Evolutionary conservation across 257 asterid species (phyloP).

Genomic region (Solanum microdontum): DNA sequence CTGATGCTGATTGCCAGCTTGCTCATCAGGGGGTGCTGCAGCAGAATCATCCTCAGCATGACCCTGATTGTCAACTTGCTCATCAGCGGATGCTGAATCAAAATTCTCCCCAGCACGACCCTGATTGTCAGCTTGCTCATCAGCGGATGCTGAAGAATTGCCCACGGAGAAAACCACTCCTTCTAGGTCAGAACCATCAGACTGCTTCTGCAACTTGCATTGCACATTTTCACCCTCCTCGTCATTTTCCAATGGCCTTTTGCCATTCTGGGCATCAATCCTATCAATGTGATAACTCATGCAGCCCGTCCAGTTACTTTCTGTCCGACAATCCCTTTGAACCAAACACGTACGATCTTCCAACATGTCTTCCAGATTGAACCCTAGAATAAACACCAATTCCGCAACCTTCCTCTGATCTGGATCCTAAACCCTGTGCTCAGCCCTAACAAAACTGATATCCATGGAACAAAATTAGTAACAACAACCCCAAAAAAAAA

Average conservation of each 20-base stretch:
- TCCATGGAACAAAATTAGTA: conserved; percentile 20
- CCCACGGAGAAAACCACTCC: conserved; percentile 22
- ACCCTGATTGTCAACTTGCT: neutral
- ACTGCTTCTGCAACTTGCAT: conserved; percentile 37
- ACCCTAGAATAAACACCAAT: conserved; percentile 17
- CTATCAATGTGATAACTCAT: conserved; percentile 44
- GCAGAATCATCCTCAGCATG: neutral
- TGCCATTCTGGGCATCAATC: conserved; percentile 30
- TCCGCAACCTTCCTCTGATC: neutral
- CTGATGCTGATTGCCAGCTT: neutral
- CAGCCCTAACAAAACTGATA: conserved; percentile 9
- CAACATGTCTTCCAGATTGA: conserved; percentile 53
- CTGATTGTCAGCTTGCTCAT: neutral
- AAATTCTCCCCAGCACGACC: conserved; percentile 13
- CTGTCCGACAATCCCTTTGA: conserved; percentile 52
- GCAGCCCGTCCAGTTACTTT: conserved; percentile 51
- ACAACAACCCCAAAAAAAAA: neutral
- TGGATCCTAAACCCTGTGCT: conserved; percentile 1
- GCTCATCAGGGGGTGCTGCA: conserved; percentile 2
- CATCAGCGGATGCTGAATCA: conserved; percentile 10
- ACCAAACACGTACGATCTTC: conserved; percentile 66
- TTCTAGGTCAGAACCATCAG: conserved; percentile 5
- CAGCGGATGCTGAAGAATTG: conserved; percentile 6
- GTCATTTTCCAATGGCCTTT: conserved; percentile 43
- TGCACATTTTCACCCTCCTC: conserved; percentile 21